Evolutionary conservation across 257 asterid species (phyloP), one percentile per base, ranked within the genome.

Genomic region (Nicotiana paniculata): DNA sequence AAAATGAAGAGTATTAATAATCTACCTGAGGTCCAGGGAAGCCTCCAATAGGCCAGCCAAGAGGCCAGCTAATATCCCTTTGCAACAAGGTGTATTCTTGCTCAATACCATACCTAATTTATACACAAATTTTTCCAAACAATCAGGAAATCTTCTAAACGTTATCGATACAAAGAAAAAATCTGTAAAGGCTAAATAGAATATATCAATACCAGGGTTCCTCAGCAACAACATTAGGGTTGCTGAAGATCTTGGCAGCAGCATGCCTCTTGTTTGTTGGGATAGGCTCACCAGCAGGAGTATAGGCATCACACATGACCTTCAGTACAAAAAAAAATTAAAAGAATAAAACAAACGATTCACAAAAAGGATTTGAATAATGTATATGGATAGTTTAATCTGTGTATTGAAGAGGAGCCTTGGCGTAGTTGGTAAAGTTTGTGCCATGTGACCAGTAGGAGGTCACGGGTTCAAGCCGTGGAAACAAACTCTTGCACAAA

Each of bases 31-130:
- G 98, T 82, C 98, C 97, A 10, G 99, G 99, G 80, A 24, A 95
- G 39, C 99, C 99, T 4, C 99, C 98, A 6, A 76, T 3, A 6
- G 98, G 98, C 99, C 99, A 96, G 65, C 99, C 99, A 9, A 96
- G 81, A 6, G 99, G 99, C 99, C 99, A 96, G 70, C 89, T 93
- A 8, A 93, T 87, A 58, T 91, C 88, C 86, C 86, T 93, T 78
- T 96, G 92, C 90, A 96, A 74, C 77, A 96, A 84, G 83, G 99
- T 96, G 84, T 96, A 96, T 76, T 96, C 99, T 90, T 96, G 98
- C 86, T 96, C 98, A 18, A 96, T 93, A n/a, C 99, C 99, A 55
- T 89, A 95, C 99, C 99, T 95, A 39, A 51, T 65, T 24, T 8
- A 51, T 13, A 61, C 18, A 37, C 28, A 48, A 43, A 51, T 64